A percentile compares a stretch with the other conserved stretches of the same genome.
phyloP scores from a whole-genome alignment of 805 yeast species.

The Metschnikowia lunata region DNA sequence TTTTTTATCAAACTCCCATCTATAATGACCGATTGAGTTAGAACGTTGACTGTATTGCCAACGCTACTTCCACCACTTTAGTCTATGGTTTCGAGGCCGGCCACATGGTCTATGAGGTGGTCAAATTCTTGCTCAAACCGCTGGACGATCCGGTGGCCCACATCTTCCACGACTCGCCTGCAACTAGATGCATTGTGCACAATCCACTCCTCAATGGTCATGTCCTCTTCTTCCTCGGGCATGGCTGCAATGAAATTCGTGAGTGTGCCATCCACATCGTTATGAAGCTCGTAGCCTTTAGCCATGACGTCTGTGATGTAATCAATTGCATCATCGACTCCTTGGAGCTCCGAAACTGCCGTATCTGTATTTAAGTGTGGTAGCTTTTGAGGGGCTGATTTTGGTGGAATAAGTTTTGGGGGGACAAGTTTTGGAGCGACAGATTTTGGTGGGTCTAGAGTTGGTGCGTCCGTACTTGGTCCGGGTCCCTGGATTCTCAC shows the following conservation, averaged over 20 bases:
- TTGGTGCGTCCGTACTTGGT: no score
- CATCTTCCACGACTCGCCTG: slow-evolving; percentile 41
- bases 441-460: no score
- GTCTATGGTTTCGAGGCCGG: slow-evolving; percentile 22
- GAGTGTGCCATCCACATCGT: slow-evolving; percentile 63
- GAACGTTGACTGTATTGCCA: no score
- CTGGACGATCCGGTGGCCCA: slow-evolving; percentile 44
- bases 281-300: slow-evolving; percentile 42
- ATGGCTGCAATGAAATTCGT: slow-evolving; percentile 61
- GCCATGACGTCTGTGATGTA: slow-evolving; percentile 31
- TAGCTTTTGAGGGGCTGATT: background rate
- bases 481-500: background rate
- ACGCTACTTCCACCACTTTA: slow-evolving; percentile 2
- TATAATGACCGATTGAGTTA: no score
- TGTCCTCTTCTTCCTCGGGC: slow-evolving; percentile 64
- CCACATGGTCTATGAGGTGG: slow-evolving; percentile 44
- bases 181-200: slow-evolving; percentile 52
- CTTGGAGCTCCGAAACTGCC: slow-evolving; percentile 9
- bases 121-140: slow-evolving; percentile 47
- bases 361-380: slow-evolving; percentile 1
- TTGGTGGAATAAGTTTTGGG: no score
- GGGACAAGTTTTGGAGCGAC: no score
- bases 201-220: slow-evolving; percentile 74
- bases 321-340: slow-evolving; percentile 33
- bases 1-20: no score